Evolutionary conservation across 2,329 filamentous ascomycete species (phyloP), one percentile per base, ranked within the genome.

Genomic region (Colletotrichum lindemuthianum): DNA sequence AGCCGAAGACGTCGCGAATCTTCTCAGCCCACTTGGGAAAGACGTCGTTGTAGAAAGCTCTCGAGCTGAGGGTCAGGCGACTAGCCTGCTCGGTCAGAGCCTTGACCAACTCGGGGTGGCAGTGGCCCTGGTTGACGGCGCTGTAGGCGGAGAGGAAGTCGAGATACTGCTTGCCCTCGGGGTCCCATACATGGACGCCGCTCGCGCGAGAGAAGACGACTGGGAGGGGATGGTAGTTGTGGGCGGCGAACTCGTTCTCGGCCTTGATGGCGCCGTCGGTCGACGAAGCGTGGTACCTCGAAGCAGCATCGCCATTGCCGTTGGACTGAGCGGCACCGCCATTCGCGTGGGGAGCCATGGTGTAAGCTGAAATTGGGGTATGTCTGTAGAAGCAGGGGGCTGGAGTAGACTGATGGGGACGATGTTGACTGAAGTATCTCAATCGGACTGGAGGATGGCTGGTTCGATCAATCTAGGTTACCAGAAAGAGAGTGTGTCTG

Each of bases 91-190:
- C 92, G 41, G 88, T 89, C 66, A 99, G 84, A 12, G 94, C 92
- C 78, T 95, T 94, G 76, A 99, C 89, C 61, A 98, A 89, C 81
- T 97, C 94, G 6, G 96, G 96, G 81, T 99, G 95, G 81, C 95
- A 98, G 80, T 99, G 95, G 68, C 95, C 95, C 80, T 98, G 95
- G 83, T 98, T 98, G 76, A 98, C 93, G 67, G 96, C 96, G 71
- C 92, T 96, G 85, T 99, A 99, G 69, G 96, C 96, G 50, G 95
- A 98, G 70, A 99, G 88, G 81, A 97, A 99, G 82, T 99, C 96
- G 72, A 98, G 89, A 79, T 99, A 98, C 78, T 97, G 90, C 72
- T 90, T 92, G 74, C 92, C 93, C 82, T 99, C 96, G 15, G 96
- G 96, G 75, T 99, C 96, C 95, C 96, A 99, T 63, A 98, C 96